Percentiles rank a stretch among this genome's conserved stretches.
These are phyloP conservation scores for Neurospora africana DNA, from an alignment of 495 filamentous ascomycete species.

Conservation along the genomic window DNA sequence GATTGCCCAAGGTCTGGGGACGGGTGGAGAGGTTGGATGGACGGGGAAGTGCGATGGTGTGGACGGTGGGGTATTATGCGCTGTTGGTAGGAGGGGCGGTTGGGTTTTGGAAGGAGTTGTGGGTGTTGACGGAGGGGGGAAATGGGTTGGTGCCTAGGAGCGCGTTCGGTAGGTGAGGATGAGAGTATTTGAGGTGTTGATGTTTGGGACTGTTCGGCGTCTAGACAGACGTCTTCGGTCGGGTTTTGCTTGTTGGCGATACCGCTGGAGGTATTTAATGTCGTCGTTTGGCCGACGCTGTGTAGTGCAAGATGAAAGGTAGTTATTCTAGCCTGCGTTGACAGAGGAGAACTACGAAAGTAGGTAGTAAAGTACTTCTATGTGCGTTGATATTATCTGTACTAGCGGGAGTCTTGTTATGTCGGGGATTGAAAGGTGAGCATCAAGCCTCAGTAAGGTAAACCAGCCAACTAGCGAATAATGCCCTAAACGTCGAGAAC, in stretches of 20 bases:
- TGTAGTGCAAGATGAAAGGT: not conserved
- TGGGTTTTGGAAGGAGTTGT: constrained; percentile 57
- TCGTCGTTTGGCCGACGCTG: not conserved
- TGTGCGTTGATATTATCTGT: not conserved
- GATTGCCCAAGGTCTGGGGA: constrained; percentile 80
- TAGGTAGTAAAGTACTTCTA: not conserved
- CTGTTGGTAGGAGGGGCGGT: constrained; percentile 61
- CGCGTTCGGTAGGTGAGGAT: constrained; percentile 8
- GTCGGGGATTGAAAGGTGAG: not conserved
- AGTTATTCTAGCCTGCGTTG: not conserved
- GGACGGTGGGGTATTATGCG: constrained; percentile 70
- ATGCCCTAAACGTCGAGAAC: not conserved
- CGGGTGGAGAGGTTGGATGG: constrained; percentile 40
- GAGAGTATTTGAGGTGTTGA: not conserved
- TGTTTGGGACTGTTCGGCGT: not conserved
- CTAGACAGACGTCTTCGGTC: not conserved
- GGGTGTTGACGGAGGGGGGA: constrained; percentile 57
- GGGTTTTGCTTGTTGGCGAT: not conserved
- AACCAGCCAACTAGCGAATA: not conserved
- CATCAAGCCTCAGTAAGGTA: not conserved
- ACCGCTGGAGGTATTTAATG: not conserved
- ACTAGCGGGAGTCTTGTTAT: not conserved
- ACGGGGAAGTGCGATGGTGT: constrained; percentile 29
- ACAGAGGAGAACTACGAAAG: not conserved
- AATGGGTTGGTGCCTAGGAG: constrained; percentile 34